Base-by-base conservation (phyloP, 2,329 filamentous ascomycete species). In the Laburnicola sp. region DNA sequence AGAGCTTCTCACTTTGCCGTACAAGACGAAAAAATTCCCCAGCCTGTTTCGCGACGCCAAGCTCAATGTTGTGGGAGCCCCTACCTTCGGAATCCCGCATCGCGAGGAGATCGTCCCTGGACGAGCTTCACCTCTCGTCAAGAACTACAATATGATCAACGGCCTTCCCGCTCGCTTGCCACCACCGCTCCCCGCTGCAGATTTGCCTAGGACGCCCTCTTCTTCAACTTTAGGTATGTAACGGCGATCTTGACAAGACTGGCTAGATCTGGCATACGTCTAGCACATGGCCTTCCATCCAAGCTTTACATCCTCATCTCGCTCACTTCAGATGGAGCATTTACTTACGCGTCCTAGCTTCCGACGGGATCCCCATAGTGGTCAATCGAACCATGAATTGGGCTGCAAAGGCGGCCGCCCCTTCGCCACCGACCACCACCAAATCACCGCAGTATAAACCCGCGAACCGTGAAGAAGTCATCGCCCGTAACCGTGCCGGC, bases 401-500 rank as follows among this genome's bases (percentile, higher is more conserved):
- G 73, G 74, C 63, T 57, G 59, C 60, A 26, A 67, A 66, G 54
- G 65, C 65, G 8, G 66, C 65, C 26, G 62, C 63, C 25, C 70
- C 74, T 11, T 60, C 71, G 3, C 75, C 71, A 10, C 60, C 72
- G n/a, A 65, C 34, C 1, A 28, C 48, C 9, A 11, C 5, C 40
- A 47, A 22, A 11, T 28, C 42, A 9, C 48, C 62, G 1, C 35
- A 36, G 21, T 69, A 70, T 40, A 60, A 61, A 47, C 61, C 65
- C 9, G 37, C 50, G 23, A 61, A 60, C 50, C 59, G 69, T 49
- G 56, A 70, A 50, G 72, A 56, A 62, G 66, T 53, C 63, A 78
- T 86, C 48, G 75, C 78, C 39, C 80, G 82, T 54, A 86, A 86
- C 68, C 80, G 80, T 52, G 72, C 75, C 51, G 82, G 82, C 32